These are phyloP conservation scores for Cladosporium sp. DNA, from an alignment of 2,329 filamentous ascomycete genomes.

Conservation along the genomic window DNA sequence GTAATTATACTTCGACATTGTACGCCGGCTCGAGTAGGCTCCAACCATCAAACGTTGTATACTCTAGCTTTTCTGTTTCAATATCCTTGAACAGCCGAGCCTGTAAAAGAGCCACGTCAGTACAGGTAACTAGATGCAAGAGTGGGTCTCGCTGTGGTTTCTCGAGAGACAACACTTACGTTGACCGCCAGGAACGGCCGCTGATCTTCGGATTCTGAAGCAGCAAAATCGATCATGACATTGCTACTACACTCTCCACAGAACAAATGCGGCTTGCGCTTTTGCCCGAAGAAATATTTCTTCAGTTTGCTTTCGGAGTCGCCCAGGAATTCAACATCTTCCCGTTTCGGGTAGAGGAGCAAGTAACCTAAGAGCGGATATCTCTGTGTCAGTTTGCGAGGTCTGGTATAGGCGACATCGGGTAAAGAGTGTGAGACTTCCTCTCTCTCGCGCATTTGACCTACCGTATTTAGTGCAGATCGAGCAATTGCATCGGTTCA, in stretches of 20 bases:
- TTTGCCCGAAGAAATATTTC: slow-evolving; percentile 25
- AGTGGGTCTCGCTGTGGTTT: too few relatives aligned
- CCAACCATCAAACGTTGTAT: not conserved
- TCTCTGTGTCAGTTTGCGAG: not conserved
- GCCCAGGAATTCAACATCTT: slow-evolving; percentile 25
- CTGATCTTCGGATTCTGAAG: slow-evolving; percentile 15
- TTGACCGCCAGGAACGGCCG: slow-evolving; percentile 10
- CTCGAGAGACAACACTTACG: not conserved
- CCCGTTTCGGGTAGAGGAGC: not conserved
- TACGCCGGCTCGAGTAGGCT: not conserved
- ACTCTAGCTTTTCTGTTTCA: not conserved
- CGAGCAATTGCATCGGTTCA: slow-evolving; percentile 30
- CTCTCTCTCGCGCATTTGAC: slow-evolving; percentile 23
- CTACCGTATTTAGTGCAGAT: slow-evolving; percentile 30
- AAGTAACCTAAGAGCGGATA: not conserved
- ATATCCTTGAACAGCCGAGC: not conserved
- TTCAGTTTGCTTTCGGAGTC: slow-evolving; percentile 23
- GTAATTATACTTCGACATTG: too few relatives aligned
- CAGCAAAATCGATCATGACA: slow-evolving; percentile 29
- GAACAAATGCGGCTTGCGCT: slow-evolving; percentile 28
- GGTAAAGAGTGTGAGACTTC: not conserved
- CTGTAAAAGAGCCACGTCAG: not conserved
- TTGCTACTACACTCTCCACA: slow-evolving; percentile 29
- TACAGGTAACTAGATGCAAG: not conserved
- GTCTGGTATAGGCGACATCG: too few relatives aligned